Percentiles rank a stretch among this genome's conserved stretches.
These are phyloP conservation scores for Penstemon newberryi DNA, from an alignment of 257 asterid species.

Conservation along the genomic window DNA sequence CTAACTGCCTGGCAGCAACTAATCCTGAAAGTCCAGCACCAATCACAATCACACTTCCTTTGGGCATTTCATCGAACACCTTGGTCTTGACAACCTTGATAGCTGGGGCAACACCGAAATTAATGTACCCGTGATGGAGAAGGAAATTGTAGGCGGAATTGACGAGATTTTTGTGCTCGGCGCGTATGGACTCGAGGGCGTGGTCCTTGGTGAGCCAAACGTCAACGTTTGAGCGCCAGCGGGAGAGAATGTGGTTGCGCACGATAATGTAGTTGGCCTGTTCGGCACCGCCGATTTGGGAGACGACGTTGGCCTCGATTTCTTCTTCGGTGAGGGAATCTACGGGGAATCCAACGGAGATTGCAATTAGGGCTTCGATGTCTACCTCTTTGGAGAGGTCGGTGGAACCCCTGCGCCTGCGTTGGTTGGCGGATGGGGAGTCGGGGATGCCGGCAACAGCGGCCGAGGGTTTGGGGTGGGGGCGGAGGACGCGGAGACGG, in stretches of 20 bases:
- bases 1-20: conserved; percentile 88
- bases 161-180: conserved; percentile 82
- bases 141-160: conserved; percentile 73
- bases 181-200: conserved; percentile 87
- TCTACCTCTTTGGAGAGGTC: conserved; percentile 88
- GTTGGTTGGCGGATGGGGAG: conserved; percentile 48
- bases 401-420: conserved; percentile 52
- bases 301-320: conserved; percentile 91
- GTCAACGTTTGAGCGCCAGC: conserved; percentile 84
- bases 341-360: conserved; percentile 92
- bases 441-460: conserved; percentile 46
- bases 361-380: conserved; percentile 85
- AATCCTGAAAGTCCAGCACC: conserved; percentile 94
- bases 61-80: conserved; percentile 40
- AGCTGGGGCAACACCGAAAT: conserved; percentile 80
- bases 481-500: conserved; percentile 80
- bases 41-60: conserved; percentile 67
- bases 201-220: conserved; percentile 93
- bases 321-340: conserved; percentile 95
- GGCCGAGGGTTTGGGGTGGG: conserved; percentile 63
- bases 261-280: conserved; percentile 92
- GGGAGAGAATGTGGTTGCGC: conserved; percentile 84
- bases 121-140: conserved; percentile 84
- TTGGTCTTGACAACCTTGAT: conserved; percentile 63
- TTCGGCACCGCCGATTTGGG: conserved; percentile 75